A percentile compares a stretch with the other conserved stretches of the same genome.
Evolutionary conservation across 768 basidiomycete species (phyloP).

Genomic region (Basidioascus undulatus): DNA sequence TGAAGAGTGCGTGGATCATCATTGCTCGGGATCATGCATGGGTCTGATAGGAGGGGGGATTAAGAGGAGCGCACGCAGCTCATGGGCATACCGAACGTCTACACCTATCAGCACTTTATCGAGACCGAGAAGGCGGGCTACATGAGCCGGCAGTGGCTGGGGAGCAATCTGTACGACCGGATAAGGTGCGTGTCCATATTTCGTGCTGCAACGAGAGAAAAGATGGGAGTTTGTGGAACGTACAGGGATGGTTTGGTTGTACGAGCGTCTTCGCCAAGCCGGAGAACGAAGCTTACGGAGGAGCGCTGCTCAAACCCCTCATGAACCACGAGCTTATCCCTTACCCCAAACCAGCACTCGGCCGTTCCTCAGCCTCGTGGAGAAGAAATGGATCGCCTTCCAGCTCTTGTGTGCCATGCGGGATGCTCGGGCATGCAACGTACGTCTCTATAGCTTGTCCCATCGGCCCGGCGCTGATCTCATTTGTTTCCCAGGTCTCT

Average conservation of each 20-base stretch:
- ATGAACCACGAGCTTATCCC: too few species aligned
- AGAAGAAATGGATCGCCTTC: slow-evolving; percentile 96
- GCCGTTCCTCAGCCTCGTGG: slow-evolving; percentile 68
- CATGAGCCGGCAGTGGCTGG: slow-evolving; percentile 79
- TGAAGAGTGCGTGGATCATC: slow-evolving; percentile 32
- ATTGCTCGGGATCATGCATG: background rate
- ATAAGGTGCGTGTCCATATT: slow-evolving; percentile 43
- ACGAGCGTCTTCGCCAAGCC: too few species aligned
- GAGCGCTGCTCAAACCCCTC: too few species aligned
- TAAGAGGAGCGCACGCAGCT: slow-evolving; percentile 48
- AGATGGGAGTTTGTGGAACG: background rate
- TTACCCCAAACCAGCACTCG: too few species aligned
- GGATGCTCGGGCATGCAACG: slow-evolving; percentile 49
- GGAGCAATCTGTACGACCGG: slow-evolving; percentile 82
- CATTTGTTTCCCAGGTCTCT: slow-evolving; percentile 29
- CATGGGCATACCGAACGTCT: slow-evolving; percentile 61
- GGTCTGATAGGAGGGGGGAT: background rate
- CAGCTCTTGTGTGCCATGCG: slow-evolving; percentile 68
- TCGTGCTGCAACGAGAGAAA: background rate
- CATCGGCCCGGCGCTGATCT: background rate
- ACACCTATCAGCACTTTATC: slow-evolving; percentile 65
- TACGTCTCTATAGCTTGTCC: slow-evolving; percentile 3
- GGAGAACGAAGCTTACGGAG: too few species aligned
- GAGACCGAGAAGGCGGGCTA: slow-evolving; percentile 95
- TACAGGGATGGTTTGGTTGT: background rate